Evolutionary conservation across 805 yeast species (phyloP).

Genomic region (Saccharomycopsis sp.): DNA sequence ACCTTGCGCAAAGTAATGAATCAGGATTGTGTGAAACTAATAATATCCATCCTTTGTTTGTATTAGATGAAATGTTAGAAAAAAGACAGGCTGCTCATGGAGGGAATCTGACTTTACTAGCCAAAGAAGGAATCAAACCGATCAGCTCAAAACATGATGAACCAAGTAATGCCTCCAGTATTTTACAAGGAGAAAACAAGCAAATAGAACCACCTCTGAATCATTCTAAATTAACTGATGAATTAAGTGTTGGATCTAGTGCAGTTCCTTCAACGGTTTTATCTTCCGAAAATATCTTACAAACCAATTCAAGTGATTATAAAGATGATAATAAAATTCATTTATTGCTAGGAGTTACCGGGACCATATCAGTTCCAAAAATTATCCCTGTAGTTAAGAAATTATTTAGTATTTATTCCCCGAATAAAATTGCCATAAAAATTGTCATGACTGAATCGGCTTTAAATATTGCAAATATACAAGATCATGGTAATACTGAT

Average conservation of each 20-base stretch:
- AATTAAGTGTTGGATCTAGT: constrained; percentile 1
- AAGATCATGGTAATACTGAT: neutral
- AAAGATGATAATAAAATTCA: constrained; percentile 81
- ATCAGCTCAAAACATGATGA: constrained; percentile 15
- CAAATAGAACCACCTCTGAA: neutral
- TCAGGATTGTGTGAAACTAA: neutral
- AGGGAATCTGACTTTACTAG: constrained; percentile 4
- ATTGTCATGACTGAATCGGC: constrained; percentile 54
- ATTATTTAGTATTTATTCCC: constrained; percentile 69
- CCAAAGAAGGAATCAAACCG: constrained; percentile 9
- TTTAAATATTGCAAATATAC: constrained; percentile 1
- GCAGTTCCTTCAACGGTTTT: neutral
- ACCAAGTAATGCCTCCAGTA: constrained; percentile 11
- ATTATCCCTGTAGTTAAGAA: constrained; percentile 83
- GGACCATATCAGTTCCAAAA: constrained; percentile 92
- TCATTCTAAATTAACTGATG: neutral
- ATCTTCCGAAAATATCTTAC: constrained; percentile 3
- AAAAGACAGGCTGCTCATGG: constrained; percentile 17
- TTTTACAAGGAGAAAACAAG: constrained; percentile 10
- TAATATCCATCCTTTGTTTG: constrained; percentile 12
- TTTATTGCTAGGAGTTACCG: constrained; percentile 83
- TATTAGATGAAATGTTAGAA: constrained; percentile 13
- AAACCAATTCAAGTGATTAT: constrained; percentile 1
- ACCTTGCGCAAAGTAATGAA: constrained; percentile 1
- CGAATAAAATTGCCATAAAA: constrained; percentile 66